phyloP scores from a whole-genome alignment of 495 filamentous ascomycete genomes.

The Clohesyomyces aquaticus region DNA sequence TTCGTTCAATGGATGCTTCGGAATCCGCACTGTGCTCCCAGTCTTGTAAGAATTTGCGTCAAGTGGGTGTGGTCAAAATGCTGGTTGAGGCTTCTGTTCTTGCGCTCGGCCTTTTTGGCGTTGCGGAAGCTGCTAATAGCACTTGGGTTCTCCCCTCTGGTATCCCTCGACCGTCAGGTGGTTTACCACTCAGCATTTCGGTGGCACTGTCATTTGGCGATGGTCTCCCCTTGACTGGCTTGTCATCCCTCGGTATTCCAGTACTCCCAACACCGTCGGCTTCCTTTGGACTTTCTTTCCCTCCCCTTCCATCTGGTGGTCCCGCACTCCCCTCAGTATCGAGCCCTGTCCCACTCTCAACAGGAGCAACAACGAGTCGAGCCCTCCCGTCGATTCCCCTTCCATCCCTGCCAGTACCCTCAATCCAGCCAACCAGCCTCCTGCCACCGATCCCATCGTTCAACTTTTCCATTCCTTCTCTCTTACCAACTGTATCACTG shows the following conservation, averaged over 20 bases:
- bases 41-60: not conserved
- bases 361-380: too few relatives aligned
- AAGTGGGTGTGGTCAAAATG: not conserved
- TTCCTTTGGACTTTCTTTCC: conserved; percentile 3
- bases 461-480: too few relatives aligned
- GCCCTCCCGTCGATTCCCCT: too few relatives aligned
- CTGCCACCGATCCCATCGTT: too few relatives aligned
- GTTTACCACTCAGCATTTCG: not conserved
- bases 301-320: conserved; percentile 5
- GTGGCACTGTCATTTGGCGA: not conserved
- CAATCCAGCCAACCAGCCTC: too few relatives aligned
- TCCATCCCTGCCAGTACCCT: too few relatives aligned
- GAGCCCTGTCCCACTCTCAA: not conserved
- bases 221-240: not conserved
- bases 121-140: conserved; percentile 7
- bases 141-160: conserved; percentile 8
- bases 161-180: conserved; percentile 12
- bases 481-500: too few relatives aligned
- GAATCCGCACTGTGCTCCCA: not conserved
- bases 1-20: too few relatives aligned
- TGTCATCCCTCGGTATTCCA: not conserved
- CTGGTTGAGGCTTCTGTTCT: conserved; percentile 7
- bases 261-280: not conserved
- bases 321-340: not conserved
- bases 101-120: conserved; percentile 3